Percentiles rank a stretch among this genome's conserved stretches.
phyloP scores from a whole-genome alignment of 148 eudicot genomes.

The Oxyria digyna region DNA sequence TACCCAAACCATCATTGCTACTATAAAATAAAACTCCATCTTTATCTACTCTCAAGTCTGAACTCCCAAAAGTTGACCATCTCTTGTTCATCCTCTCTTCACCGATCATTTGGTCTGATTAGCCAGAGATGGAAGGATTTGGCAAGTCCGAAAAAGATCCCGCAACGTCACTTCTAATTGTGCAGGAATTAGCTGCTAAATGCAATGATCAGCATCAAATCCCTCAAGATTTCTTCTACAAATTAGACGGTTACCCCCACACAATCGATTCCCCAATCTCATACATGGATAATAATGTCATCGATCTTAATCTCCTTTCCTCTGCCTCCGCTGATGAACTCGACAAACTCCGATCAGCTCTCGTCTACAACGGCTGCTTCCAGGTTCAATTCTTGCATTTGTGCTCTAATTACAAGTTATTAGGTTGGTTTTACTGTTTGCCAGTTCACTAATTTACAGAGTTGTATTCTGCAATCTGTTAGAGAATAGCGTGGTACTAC shows the following conservation, averaged over 20 bases:
- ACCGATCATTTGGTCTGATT: no score
- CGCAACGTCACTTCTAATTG: no score
- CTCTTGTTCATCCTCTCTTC: no score
- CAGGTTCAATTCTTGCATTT: slow-evolving; percentile 19
- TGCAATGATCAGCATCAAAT: slow-evolving; percentile 17
- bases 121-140: no score
- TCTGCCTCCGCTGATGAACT: slow-evolving; percentile 12
- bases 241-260: slow-evolving; percentile 7
- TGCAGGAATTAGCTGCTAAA: no score
- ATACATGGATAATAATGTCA: slow-evolving; percentile 17
- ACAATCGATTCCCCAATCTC: background rate
- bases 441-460: background rate
- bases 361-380: slow-evolving; percentile 38
- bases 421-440: background rate
- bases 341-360: slow-evolving; percentile 29
- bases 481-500: no score
- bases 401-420: background rate
- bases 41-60: no score
- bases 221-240: slow-evolving; percentile 8
- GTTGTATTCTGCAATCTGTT: no score
- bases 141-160: no score
- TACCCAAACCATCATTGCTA: no score
- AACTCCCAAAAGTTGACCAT: no score
- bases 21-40: no score
- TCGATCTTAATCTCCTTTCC: slow-evolving; percentile 21